A percentile compares a stretch with the other conserved stretches of the same genome.
These are phyloP conservation scores for Solanum etuberosum DNA, from an alignment of 257 asterid species.

Conservation along the genomic window DNA sequence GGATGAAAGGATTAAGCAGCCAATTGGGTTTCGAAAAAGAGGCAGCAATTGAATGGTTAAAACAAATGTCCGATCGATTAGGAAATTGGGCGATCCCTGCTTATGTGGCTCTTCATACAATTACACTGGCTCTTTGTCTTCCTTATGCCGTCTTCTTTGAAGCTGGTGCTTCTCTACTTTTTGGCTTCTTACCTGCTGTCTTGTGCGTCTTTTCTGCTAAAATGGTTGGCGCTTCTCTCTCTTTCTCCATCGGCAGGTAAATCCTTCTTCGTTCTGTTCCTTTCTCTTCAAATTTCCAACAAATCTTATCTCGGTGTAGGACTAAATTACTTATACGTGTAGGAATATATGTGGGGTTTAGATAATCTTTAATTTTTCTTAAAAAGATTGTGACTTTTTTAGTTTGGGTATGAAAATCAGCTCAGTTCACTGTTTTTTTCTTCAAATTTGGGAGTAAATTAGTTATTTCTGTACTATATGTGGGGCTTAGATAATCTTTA, in stretches of 20 bases:
- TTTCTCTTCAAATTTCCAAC: not conserved
- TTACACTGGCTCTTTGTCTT: conserved; percentile 74
- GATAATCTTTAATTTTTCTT: too few species aligned
- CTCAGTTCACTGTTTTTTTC: too few species aligned
- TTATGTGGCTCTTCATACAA: conserved; percentile 70
- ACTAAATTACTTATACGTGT: too few species aligned
- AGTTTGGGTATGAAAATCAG: not conserved
- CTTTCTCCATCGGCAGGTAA: conserved; percentile 89
- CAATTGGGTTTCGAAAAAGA: conserved; percentile 40
- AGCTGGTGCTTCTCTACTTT: conserved; percentile 92
- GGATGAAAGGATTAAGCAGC: conserved; percentile 18
- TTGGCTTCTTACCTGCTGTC: conserved; percentile 84
- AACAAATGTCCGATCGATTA: conserved; percentile 44
- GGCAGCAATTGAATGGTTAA: conserved; percentile 38
- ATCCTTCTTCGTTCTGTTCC: conserved; percentile 1
- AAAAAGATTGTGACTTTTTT: too few species aligned
- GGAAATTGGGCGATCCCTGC: conserved; percentile 94
- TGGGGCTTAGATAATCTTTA: too few species aligned
- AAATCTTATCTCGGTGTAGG: not conserved
- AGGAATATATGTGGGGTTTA: not conserved
- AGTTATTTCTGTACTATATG: too few species aligned
- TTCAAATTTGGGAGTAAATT: too few species aligned
- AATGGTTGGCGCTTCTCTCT: conserved; percentile 86
- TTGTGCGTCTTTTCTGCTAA: conserved; percentile 82
- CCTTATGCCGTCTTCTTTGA: conserved; percentile 92